Percentiles rank a stretch among this genome's conserved stretches.
These are phyloP conservation scores for Murraya paniculata DNA, from an alignment of 345 rosid species.

Conservation along the genomic window DNA sequence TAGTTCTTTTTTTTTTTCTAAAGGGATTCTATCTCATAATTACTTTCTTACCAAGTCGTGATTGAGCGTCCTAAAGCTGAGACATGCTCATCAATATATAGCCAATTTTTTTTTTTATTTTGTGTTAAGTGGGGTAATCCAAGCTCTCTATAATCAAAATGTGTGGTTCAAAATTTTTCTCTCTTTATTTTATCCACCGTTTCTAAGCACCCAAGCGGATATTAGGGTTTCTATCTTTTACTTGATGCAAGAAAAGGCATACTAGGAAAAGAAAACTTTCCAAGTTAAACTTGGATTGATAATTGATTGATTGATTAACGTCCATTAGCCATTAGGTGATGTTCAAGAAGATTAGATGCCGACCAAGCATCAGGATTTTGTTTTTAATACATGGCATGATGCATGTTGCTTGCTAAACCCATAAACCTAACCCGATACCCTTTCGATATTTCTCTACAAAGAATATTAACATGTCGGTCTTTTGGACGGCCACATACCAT, in stretches of 20 bases:
- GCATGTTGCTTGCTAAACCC: slow-evolving; percentile 24
- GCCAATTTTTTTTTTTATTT: background rate
- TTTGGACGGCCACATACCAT: slow-evolving; percentile 27
- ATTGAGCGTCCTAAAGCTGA: background rate
- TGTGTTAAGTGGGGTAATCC: no score
- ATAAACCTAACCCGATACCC: slow-evolving; percentile 26
- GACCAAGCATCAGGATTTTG: slow-evolving; percentile 46
- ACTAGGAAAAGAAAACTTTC: no score
- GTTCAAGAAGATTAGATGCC: slow-evolving; percentile 34
- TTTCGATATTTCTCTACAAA: background rate
- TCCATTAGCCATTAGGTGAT: slow-evolving; percentile 11
- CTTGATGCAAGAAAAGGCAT: background rate
- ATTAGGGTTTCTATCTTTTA: background rate
- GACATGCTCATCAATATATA: background rate
- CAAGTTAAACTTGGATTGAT: background rate
- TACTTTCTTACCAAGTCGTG: background rate
- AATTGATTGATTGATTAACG: background rate
- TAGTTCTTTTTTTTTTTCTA: background rate
- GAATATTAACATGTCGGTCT: slow-evolving; percentile 23
- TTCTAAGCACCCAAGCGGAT: background rate
- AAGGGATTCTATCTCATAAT: slow-evolving; percentile 2
- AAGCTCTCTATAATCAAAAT: background rate
- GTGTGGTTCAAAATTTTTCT: background rate
- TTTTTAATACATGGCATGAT: slow-evolving; percentile 27
- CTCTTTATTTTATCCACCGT: background rate